phyloP scores from a whole-genome alignment of 805 yeast genomes.

The Wickerhamiella sergipiensis region DNA sequence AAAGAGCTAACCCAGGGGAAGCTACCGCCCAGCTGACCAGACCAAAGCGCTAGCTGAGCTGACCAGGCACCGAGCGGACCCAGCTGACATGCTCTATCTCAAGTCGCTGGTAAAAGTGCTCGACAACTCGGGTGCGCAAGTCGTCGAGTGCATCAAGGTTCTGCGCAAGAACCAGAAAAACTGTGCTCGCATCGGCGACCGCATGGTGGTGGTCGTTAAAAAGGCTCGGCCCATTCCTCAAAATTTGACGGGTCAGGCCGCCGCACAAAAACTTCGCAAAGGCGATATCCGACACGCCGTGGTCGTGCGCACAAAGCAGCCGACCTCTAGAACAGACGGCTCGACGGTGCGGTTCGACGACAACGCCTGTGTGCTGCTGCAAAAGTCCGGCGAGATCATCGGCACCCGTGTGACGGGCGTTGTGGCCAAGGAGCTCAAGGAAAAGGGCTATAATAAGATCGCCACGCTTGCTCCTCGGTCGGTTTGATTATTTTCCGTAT shows the following conservation, averaged over 20 bases:
- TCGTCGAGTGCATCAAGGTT: conserved; percentile 93
- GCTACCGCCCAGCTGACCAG: too few species aligned
- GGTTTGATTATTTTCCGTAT: conserved; percentile 23
- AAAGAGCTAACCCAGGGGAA: too few species aligned
- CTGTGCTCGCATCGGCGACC: conserved; percentile 79
- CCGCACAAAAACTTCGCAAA: conserved; percentile 65
- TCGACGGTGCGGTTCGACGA: conserved; percentile 79
- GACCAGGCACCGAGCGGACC: neutral
- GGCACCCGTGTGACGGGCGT: conserved; percentile 87
- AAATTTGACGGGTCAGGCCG: conserved; percentile 58
- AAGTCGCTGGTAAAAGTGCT: conserved; percentile 80
- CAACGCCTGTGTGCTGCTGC: conserved; percentile 90
- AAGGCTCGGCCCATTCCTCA: conserved; percentile 69
- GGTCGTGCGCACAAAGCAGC: conserved; percentile 81
- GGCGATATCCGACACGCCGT: conserved; percentile 95
- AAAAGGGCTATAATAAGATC: conserved; percentile 70
- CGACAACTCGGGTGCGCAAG: conserved; percentile 89
- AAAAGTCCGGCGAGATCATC: conserved; percentile 80
- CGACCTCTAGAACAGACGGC: conserved; percentile 72
- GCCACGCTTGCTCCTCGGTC: conserved; percentile 85
- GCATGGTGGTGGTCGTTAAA: conserved; percentile 86
- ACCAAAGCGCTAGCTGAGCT: too few species aligned
- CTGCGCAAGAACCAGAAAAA: conserved; percentile 76
- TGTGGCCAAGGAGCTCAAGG: conserved; percentile 81
- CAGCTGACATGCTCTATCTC: conserved; percentile 57